phyloP scores from a whole-genome alignment of 2,329 filamentous ascomycete genomes.

The Colletotrichum tropicicola region DNA sequence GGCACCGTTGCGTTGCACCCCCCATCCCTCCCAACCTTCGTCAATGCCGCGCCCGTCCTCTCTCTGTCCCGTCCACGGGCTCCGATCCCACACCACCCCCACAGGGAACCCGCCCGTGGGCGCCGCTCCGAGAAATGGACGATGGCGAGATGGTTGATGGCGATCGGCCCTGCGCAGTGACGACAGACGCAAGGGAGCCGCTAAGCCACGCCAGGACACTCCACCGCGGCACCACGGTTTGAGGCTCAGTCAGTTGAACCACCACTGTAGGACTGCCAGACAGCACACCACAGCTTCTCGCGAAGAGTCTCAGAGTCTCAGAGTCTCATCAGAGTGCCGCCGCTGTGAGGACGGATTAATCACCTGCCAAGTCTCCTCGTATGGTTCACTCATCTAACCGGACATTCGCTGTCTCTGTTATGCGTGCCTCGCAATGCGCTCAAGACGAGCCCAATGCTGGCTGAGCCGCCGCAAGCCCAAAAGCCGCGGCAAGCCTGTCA shows the following conservation, averaged over 20 bases:
- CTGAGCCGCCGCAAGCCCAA: neutral
- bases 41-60: slow-evolving; percentile 10
- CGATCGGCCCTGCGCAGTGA: slow-evolving; percentile 28
- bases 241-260: slow-evolving; percentile 27
- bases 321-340: neutral
- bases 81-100: slow-evolving; percentile 16
- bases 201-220: slow-evolving; percentile 24
- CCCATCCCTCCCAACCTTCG: slow-evolving; percentile 12
- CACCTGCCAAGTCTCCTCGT: neutral
- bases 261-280: no score
- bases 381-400: no score
- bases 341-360: neutral
- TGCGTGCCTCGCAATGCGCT: neutral
- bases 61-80: slow-evolving; percentile 3
- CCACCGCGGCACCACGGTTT: slow-evolving; percentile 22
- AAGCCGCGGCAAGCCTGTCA: neutral
- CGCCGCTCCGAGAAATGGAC: slow-evolving; percentile 21
- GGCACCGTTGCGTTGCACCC: slow-evolving; percentile 10
- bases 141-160: slow-evolving; percentile 9
- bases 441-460: neutral
- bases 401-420: neutral
- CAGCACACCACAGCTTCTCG: neutral
- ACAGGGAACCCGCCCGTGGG: slow-evolving; percentile 6
- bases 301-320: neutral
- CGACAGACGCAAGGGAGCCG: slow-evolving; percentile 16